Base-by-base conservation (phyloP, 2,329 filamentous ascomycete genomes). In the Fusarium sp. region DNA sequence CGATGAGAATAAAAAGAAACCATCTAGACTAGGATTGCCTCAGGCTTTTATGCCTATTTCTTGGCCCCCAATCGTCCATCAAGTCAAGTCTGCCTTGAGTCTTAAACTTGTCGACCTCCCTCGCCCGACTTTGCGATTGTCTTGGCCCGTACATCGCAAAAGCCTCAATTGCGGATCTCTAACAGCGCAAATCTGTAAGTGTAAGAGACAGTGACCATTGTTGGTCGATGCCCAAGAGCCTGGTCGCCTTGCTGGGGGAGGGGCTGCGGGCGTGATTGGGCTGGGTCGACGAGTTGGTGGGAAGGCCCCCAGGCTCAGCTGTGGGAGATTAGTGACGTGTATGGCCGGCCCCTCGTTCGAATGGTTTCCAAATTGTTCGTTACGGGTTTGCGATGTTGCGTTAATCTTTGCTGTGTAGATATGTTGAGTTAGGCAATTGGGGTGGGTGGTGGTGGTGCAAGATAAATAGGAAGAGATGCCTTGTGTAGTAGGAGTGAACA, bases 261-360 rank as follows among this genome's bases (percentile, higher is more conserved):
- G 37, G 41, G 20, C 20, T 57, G 64, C 56, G 45, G 24, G 37
- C 7, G 16, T 76, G 68, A 78, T 78, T 77, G 72, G 74, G 4
- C 65, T 63, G 59, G 2, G n/a, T 31, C 5, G 7, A 4, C 6
- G 27, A 60, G 58, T 57, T 72, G 74, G 68, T 67, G 72, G 52
- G 43, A 29, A 43, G 41, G 66, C 22, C 61, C 43, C 63, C 18
- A 27, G 48, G 27, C 31, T 57, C 18, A 48, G 63, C 43, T 59
- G 41, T 39, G 27, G 31, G 37, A 35, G 11, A 48, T 22, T 5
- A 61, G 52, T 76, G 68, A 74, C 52, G 43, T 63, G 63, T 43
- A 24, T 10, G 35, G 57, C 20, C 9, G 71, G 63, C 58, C 67
- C 20, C 54, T 16, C 27, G 5, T 70, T 77, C 64, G 16, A 63